Evolutionary conservation across 225 moss, liverwort and hornwort species (phyloP).

Genomic region (Thuidium tamariscinum): DNA sequence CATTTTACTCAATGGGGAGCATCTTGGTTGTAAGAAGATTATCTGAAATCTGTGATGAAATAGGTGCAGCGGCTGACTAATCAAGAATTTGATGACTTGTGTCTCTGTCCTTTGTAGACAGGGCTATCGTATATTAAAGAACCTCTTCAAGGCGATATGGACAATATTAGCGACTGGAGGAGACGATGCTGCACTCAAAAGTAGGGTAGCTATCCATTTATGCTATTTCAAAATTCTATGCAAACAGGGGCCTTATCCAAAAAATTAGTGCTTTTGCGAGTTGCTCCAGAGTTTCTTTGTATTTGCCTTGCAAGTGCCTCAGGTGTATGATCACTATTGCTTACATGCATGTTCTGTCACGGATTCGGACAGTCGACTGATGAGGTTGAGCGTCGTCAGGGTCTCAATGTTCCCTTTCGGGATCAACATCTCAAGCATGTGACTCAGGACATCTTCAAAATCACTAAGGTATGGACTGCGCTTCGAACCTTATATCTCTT

Average conservation of each 20-base stretch:
- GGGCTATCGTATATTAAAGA: conserved; percentile 45
- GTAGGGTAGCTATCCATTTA: background rate
- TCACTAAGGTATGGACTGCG: conserved; percentile 26
- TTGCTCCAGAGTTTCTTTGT: background rate
- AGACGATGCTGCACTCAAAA: conserved; percentile 49
- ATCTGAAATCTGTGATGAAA: background rate
- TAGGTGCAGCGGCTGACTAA: background rate
- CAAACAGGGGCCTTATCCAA: background rate
- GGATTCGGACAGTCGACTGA: background rate
- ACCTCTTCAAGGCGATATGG: conserved; percentile 40
- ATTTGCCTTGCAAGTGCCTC: background rate
- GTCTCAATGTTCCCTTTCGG: conserved; percentile 37
- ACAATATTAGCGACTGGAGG: conserved; percentile 51
- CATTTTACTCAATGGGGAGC: background rate
- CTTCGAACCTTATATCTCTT: background rate
- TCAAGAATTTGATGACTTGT: background rate
- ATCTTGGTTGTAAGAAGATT: background rate
- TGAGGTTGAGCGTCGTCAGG: conserved; percentile 8
- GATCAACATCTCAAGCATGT: conserved; percentile 48
- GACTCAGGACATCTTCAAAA: conserved; percentile 36
- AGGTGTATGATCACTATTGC: background rate
- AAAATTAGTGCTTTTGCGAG: background rate
- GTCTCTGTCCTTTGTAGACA: conserved; percentile 15
- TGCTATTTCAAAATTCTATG: background rate
- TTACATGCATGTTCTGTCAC: background rate